Percentiles rank a stretch among this genome's conserved stretches.
phyloP scores from a whole-genome alignment of 139 green algal species.

The Parachlorella kessleri region DNA sequence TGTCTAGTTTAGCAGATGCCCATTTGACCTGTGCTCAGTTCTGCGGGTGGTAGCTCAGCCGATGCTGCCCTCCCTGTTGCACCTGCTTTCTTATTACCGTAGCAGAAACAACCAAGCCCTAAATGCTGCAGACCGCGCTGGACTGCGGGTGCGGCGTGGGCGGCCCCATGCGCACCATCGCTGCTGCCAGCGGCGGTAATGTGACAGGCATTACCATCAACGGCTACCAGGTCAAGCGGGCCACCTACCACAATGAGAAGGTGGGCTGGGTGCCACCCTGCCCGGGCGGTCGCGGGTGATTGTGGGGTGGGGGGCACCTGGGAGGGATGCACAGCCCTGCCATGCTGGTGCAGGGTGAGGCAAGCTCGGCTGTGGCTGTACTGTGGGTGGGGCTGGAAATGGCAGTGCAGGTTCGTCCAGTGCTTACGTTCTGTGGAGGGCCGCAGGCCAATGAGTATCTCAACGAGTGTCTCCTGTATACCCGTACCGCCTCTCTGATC shows the following conservation, averaged over 20 bases:
- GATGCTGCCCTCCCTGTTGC: too few species aligned
- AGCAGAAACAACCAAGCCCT: too few species aligned
- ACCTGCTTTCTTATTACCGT: too few species aligned
- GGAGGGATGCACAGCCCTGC: neutral
- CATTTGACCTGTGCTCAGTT: too few species aligned
- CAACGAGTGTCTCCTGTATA: too few species aligned
- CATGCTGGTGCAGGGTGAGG: neutral
- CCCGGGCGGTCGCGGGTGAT: constrained; percentile 10
- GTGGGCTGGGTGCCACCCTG: constrained; percentile 53
- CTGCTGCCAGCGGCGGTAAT: constrained; percentile 73
- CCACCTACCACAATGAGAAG: constrained; percentile 77
- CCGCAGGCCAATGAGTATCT: too few species aligned
- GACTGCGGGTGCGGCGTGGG: constrained; percentile 98
- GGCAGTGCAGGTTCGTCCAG: too few species aligned
- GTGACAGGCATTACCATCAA: constrained; percentile 99
- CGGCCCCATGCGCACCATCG: constrained; percentile 96
- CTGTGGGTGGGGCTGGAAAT: neutral
- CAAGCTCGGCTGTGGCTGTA: neutral
- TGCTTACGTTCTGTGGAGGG: too few species aligned
- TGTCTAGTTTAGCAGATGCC: too few species aligned
- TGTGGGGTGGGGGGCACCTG: constrained; percentile 32
- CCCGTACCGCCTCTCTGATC: neutral
- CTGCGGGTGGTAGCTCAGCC: too few species aligned
- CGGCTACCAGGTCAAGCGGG: constrained; percentile 93
- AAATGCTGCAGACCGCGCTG: constrained; percentile 66